phyloP scores from a whole-genome alignment of 2,329 filamentous ascomycete species.

The Bipolaris zeicola region DNA sequence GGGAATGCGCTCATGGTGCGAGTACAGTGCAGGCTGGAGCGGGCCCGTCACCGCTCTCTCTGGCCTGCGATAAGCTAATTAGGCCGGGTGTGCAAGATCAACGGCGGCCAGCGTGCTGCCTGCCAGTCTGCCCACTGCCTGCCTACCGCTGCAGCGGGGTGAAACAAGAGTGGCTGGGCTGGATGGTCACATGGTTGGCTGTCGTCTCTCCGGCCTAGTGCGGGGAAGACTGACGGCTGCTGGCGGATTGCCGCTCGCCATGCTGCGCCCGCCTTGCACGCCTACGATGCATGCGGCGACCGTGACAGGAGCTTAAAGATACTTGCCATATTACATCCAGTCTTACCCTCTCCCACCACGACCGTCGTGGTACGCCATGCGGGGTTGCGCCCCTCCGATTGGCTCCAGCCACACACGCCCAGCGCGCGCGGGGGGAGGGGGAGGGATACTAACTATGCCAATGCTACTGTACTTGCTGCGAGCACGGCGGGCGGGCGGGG shows the following conservation, averaged over 20 bases:
- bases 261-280: neutral
- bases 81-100: slow-evolving; percentile 16
- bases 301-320: neutral
- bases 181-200: slow-evolving; percentile 28
- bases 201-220: slow-evolving; percentile 18
- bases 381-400: slow-evolving; percentile 16
- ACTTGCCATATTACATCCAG: neutral
- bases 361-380: slow-evolving; percentile 1
- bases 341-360: neutral
- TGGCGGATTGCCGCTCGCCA: neutral
- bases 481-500: no score
- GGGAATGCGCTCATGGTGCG: slow-evolving; percentile 13
- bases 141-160: slow-evolving; percentile 32
- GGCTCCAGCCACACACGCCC: slow-evolving; percentile 1
- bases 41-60: slow-evolving; percentile 8
- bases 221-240: slow-evolving; percentile 17
- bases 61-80: slow-evolving; percentile 22
- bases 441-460: no score
- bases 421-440: neutral
- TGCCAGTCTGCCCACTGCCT: neutral
- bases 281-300: neutral
- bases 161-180: slow-evolving; percentile 41
- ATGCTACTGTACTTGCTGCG: no score
- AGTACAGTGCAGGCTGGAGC: neutral
- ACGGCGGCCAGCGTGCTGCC: slow-evolving; percentile 30